phyloP scores from a whole-genome alignment of 2,329 filamentous ascomycete species.

The Ascochyta viciae-villosae region DNA sequence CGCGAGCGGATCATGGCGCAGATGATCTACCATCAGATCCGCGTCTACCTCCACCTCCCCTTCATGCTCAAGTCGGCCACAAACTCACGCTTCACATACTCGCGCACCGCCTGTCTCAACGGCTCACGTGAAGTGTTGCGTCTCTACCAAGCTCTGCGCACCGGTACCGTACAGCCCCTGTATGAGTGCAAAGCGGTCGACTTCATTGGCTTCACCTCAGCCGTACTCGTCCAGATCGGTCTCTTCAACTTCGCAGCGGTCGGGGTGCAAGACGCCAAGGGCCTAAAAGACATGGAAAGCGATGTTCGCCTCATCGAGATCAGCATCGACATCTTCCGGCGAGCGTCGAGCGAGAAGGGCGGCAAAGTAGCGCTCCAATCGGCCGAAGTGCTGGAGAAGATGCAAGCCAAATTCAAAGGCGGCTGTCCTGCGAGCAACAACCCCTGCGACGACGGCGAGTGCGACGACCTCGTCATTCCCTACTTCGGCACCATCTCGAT shows the following conservation, averaged over 20 bases:
- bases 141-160: constrained; percentile 50
- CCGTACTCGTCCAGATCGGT: constrained; percentile 54
- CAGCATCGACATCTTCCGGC: constrained; percentile 52
- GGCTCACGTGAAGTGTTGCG: constrained; percentile 52
- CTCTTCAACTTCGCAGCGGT: constrained; percentile 46
- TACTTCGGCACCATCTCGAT: constrained; percentile 54
- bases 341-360: constrained; percentile 50
- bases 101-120: constrained; percentile 50
- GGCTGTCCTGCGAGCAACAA: background rate
- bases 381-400: constrained; percentile 48
- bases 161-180: constrained; percentile 43
- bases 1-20: constrained; percentile 51
- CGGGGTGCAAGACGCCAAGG: constrained; percentile 6
- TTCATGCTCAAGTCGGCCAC: constrained; percentile 52
- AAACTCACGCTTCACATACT: constrained; percentile 49
- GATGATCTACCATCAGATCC: constrained; percentile 55
- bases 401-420: constrained; percentile 41
- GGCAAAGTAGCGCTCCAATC: constrained; percentile 51
- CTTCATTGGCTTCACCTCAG: constrained; percentile 56
- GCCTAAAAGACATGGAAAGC: constrained; percentile 40
- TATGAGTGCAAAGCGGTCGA: constrained; percentile 58
- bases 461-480: constrained; percentile 46
- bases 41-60: constrained; percentile 55
- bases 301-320: constrained; percentile 50
- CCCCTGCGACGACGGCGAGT: constrained; percentile 14